phyloP scores from a whole-genome alignment of 2,329 filamentous ascomycete genomes.

The Pseudocercospora fuligena region DNA sequence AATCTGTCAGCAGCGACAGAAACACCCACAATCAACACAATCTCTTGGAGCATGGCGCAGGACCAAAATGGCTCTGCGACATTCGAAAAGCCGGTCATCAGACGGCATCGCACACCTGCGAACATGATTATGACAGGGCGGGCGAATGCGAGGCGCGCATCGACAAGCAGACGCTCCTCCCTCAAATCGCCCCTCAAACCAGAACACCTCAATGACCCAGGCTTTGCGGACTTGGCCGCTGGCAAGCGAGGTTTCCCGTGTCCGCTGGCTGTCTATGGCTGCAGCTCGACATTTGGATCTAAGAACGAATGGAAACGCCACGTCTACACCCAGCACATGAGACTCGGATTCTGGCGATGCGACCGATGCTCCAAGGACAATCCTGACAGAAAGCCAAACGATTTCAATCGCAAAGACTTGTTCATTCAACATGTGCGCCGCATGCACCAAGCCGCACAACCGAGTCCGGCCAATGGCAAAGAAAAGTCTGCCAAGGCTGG shows the following conservation, averaged over 20 bases:
- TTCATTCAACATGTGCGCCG: slow-evolving; percentile 86
- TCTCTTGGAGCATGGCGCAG: not conserved
- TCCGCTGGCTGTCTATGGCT: slow-evolving; percentile 79
- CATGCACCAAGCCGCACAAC: slow-evolving; percentile 69
- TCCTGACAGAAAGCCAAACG: slow-evolving; percentile 52
- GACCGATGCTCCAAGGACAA: slow-evolving; percentile 56
- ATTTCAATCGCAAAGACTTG: slow-evolving; percentile 92
- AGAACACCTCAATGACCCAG: not conserved
- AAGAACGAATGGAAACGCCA: slow-evolving; percentile 99
- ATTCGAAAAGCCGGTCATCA: slow-evolving; percentile 6
- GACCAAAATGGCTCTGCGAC: not conserved
- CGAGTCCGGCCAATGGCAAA: not conserved
- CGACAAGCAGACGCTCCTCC: not conserved
- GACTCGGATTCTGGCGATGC: slow-evolving; percentile 76
- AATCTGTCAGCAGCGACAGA: not conserved
- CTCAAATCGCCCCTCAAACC: slow-evolving; percentile 1
- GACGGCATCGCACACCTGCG: slow-evolving; percentile 4
- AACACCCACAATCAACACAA: not conserved
- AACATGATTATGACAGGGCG: not conserved
- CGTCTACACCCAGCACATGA: slow-evolving; percentile 77
- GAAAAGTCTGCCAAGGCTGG: slow-evolving; percentile 2
- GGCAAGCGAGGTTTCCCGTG: slow-evolving; percentile 65
- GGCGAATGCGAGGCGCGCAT: slow-evolving; percentile 1
- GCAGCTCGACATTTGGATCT: slow-evolving; percentile 70
- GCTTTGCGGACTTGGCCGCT: not conserved